Evolutionary conservation across 2,329 filamentous ascomycete species (phyloP).

Genomic region (Colletotrichum sp.): DNA sequence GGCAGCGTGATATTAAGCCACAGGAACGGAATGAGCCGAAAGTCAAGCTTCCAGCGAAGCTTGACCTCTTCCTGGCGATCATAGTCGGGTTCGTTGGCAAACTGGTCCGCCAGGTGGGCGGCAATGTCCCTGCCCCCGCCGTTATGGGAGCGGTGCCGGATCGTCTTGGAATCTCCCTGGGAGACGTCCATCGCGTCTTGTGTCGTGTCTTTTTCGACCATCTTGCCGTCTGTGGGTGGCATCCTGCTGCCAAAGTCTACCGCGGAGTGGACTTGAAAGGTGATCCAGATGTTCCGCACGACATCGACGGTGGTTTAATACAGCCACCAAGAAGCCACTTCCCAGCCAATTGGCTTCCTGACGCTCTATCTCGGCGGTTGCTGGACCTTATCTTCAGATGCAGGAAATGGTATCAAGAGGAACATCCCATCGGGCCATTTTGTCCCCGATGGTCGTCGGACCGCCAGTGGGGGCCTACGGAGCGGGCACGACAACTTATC

Average conservation of each 20-base stretch:
- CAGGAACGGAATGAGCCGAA: neutral
- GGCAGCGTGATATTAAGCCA: conserved; percentile 26
- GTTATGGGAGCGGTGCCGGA: neutral
- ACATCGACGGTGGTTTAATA: neutral
- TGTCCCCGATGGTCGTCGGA: neutral
- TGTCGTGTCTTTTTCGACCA: neutral
- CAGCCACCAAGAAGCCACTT: neutral
- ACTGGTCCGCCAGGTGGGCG: neutral
- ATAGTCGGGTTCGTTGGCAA: neutral
- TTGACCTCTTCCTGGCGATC: neutral
- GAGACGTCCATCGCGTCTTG: neutral
- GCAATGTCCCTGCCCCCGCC: neutral
- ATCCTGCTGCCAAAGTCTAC: neutral
- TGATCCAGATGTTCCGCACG: neutral
- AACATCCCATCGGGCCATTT: neutral
- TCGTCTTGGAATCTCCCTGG: neutral
- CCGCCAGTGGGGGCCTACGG: neutral
- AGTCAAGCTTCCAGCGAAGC: neutral
- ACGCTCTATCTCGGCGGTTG: neutral
- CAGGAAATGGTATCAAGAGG: neutral
- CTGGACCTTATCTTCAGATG: neutral
- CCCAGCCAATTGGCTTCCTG: neutral
- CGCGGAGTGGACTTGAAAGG: neutral
- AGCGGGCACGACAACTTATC: neutral
- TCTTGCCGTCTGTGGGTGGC: neutral